Evolutionary conservation across 495 filamentous ascomycete species (phyloP).

Genomic region (Daldinia decipiens): DNA sequence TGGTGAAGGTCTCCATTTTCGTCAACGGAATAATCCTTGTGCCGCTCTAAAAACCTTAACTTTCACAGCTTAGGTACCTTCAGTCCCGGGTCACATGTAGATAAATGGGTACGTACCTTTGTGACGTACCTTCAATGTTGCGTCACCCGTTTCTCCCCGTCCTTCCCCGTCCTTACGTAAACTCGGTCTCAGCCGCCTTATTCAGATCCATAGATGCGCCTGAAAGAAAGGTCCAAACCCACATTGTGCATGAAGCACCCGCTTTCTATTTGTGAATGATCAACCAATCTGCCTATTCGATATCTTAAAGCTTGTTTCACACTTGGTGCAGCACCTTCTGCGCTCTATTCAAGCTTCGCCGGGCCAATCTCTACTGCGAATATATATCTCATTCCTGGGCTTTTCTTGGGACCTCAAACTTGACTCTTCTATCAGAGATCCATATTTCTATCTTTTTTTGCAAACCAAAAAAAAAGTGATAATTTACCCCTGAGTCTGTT

Average conservation of each 20-base stretch:
- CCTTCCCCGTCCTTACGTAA: constrained; percentile 17
- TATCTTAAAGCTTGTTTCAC: constrained; percentile 1
- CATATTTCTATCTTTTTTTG: too few relatives aligned
- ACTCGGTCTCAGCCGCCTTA: constrained; percentile 5
- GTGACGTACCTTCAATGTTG: constrained; percentile 3
- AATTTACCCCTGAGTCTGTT: constrained; percentile 1
- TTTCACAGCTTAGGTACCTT: background rate
- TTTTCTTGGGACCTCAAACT: background rate
- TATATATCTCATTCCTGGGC: constrained; percentile 7
- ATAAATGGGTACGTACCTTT: background rate
- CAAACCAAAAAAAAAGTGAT: background rate
- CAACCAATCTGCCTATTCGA: background rate
- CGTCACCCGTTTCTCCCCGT: constrained; percentile 12
- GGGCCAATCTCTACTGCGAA: constrained; percentile 7
- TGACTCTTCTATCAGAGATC: background rate
- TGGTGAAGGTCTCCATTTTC: constrained; percentile 25
- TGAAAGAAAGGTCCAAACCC: background rate
- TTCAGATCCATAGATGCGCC: background rate
- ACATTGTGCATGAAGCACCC: background rate
- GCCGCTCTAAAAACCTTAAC: constrained; percentile 12
- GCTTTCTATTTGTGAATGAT: background rate
- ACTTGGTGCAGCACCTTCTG: background rate
- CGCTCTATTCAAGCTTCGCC: constrained; percentile 7
- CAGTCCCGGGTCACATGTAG: background rate
- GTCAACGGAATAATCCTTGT: constrained; percentile 36